Evolutionary conservation across 345 rosid species (phyloP), one percentile per base, ranked within the genome.

Genomic region (Isatis tinctoria): DNA sequence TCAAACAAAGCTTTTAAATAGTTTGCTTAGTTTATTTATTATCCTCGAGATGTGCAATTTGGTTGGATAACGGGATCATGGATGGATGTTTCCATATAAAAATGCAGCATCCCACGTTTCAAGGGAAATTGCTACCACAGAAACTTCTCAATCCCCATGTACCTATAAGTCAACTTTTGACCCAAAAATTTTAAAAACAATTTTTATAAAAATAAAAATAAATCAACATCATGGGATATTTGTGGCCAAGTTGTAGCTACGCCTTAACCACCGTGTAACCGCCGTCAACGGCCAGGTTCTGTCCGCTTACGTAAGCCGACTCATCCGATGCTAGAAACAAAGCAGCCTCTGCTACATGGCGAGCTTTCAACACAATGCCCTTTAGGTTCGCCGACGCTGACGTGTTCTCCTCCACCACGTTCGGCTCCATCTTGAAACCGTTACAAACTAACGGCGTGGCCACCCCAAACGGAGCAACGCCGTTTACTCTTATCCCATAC

Each of bases 271-370:
- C 98, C 39, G 92, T 77, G 76, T 81, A 87, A 7, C 98, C 98
- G 4, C 97, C 98, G 65, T 91, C 97, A 74, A 91, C 87, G 1
- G 80, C 90, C 82, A 91, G 75, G 71, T 94, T 91, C 66, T 86
- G 98, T 5, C 98, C 98, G 36, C 96, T 91, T 36, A 94, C 65
- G 57, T 90, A 91, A 37, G 80, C 85, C 6, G 98, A 86, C 60
- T 88, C 98, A 79, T 91, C 96, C 0, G 95, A 90, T 17, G 96
- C 98, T 27, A 94, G 82, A 79, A 91, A 94, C 78, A 94, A 30
- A 26, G 91, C 98, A 8, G 93, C 85, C 65, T 94, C 95, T 16
- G 97, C 98, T 30, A 90, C 83, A 22, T 94, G 91, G 37, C 78
- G 81, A 3, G 95, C 86, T 83, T 87, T 91, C 77, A 91, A 67